These are phyloP conservation scores for Penicilliopsis zonata DNA, from an alignment of 495 filamentous ascomycete species.

Conservation along the genomic window DNA sequence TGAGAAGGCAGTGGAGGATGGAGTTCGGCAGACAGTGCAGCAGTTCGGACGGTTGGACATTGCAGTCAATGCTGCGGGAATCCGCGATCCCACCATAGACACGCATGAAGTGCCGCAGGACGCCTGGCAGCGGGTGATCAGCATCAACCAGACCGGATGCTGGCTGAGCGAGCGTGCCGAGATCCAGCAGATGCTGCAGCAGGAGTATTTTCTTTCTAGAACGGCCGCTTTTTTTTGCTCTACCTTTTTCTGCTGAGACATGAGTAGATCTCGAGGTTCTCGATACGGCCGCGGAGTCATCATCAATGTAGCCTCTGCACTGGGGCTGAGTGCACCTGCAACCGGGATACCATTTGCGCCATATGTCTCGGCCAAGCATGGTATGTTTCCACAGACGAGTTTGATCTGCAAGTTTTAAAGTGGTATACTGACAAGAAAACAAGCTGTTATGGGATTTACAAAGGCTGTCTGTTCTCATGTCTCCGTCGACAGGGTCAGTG, in stretches of 20 bases:
- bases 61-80: constrained; percentile 38
- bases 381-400: no score
- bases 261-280: constrained; percentile 12
- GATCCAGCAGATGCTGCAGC: constrained; percentile 33
- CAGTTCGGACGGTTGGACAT: constrained; percentile 39
- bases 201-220: no score
- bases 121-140: constrained; percentile 37
- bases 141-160: constrained; percentile 38
- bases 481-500: constrained; percentile 22
- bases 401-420: no score
- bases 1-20: constrained; percentile 27
- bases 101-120: constrained; percentile 22
- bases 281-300: background rate
- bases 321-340: no score
- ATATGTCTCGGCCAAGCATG: no score
- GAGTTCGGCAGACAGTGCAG: constrained; percentile 17
- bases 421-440: no score
- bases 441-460: no score
- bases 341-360: no score
- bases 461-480: no score
- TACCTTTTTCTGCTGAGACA: constrained; percentile 23
- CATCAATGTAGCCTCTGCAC: no score
- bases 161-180: constrained; percentile 39
- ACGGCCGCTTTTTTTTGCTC: no score
- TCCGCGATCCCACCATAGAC: constrained; percentile 22